Evolutionary conservation across 75 land plant genomes (phyloP).

Genomic region (Picea sitchensis): DNA sequence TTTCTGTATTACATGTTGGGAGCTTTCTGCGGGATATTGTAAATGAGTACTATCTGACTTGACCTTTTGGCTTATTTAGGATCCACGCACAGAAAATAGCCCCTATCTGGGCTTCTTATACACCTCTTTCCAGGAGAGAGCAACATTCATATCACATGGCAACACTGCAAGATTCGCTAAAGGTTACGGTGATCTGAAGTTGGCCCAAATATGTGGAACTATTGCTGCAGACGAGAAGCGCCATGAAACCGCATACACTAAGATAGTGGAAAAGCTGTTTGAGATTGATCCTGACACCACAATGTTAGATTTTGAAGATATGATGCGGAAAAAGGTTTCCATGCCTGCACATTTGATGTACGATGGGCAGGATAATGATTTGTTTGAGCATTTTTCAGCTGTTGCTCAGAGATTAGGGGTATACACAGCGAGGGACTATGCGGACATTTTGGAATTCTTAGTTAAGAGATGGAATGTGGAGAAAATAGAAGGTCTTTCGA

Average conservation of each 20-base stretch:
- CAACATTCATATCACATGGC: constrained; percentile 57
- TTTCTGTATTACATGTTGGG: background rate
- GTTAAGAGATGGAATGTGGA: constrained; percentile 26
- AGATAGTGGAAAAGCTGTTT: constrained; percentile 63
- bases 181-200: constrained; percentile 25
- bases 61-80: constrained; percentile 18
- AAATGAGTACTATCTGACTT: constrained; percentile 1
- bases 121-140: constrained; percentile 50
- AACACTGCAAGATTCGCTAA: constrained; percentile 66
- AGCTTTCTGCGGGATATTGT: background rate
- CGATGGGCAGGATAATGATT: constrained; percentile 29
- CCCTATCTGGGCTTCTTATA: constrained; percentile 52
- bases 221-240: constrained; percentile 62
- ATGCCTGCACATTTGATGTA: constrained; percentile 51
- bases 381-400: constrained; percentile 22
- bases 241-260: constrained; percentile 52
- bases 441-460: constrained; percentile 34
- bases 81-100: constrained; percentile 35
- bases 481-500: constrained; percentile 21
- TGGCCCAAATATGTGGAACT: constrained; percentile 50
- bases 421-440: constrained; percentile 41
- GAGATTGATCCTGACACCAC: constrained; percentile 51
- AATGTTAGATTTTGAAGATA: constrained; percentile 37
- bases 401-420: constrained; percentile 30
- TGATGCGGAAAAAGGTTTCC: constrained; percentile 41